A percentile compares a stretch with the other conserved stretches of the same genome.
Conservation (phyloP, 805 yeast species). For the Wickerhamiella sergipiensis region DNA sequence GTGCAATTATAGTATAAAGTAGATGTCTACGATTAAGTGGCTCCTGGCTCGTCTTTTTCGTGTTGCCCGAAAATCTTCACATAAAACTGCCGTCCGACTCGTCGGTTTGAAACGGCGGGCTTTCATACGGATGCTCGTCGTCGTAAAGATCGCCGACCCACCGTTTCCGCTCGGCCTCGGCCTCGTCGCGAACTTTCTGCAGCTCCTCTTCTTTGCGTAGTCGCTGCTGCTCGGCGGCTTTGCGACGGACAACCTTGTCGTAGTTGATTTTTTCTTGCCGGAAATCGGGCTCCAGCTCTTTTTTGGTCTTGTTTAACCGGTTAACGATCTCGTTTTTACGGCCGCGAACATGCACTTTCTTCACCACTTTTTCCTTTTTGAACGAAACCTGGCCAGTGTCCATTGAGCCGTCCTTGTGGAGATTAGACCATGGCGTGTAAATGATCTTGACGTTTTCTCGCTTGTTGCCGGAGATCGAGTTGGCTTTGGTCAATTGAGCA, state of each 20-base stretch:
- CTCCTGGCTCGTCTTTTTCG: neutral
- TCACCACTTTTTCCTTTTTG: constrained; percentile 42
- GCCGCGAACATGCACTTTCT: constrained; percentile 37
- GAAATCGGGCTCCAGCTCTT: constrained; percentile 40
- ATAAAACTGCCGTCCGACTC: constrained; percentile 47
- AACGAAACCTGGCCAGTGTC: constrained; percentile 70
- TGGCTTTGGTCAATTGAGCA: constrained; percentile 55
- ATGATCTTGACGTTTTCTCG: constrained; percentile 50
- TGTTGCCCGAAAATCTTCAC: constrained; percentile 21
- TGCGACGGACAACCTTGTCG: constrained; percentile 25
- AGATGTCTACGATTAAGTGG: neutral
- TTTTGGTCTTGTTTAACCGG: constrained; percentile 48
- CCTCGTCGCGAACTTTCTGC: constrained; percentile 17
- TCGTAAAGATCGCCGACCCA: neutral
- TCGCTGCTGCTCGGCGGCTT: constrained; percentile 24
- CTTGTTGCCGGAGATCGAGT: constrained; percentile 65
- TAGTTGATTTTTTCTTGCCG: constrained; percentile 29
- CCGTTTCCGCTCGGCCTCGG: neutral
- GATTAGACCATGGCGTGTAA: constrained; percentile 61
- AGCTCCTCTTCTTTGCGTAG: constrained; percentile 30
- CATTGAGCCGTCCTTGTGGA: constrained; percentile 56
- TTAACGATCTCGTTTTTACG: constrained; percentile 49
- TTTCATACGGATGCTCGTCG: neutral
- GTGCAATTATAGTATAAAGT: neutral
- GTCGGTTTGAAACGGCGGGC: constrained; percentile 28